These are phyloP conservation scores for Corylus heterophylla DNA, from an alignment of 306 rosid species.

Conservation along the genomic window DNA sequence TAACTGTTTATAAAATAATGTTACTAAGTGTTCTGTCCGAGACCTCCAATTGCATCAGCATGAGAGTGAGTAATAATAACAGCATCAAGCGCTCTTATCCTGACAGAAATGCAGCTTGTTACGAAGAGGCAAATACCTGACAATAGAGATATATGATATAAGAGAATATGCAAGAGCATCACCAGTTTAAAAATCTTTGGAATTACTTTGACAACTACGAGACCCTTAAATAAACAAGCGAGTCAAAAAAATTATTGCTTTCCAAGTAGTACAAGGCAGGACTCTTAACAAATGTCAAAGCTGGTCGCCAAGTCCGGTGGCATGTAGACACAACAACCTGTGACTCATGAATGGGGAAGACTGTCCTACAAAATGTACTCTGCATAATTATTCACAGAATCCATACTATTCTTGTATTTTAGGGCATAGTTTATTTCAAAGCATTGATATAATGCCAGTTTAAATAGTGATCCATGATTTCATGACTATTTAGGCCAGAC, in stretches of 20 bases:
- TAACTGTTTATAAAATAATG: constrained; percentile 29
- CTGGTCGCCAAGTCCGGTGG: background rate
- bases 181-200: constrained; percentile 1
- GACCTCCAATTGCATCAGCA: constrained; percentile 99
- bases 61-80: constrained; percentile 95
- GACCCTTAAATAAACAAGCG: background rate
- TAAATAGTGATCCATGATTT: background rate
- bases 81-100: constrained; percentile 95
- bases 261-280: constrained; percentile 5
- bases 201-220: background rate
- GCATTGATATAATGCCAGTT: background rate
- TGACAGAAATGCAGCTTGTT: constrained; percentile 69
- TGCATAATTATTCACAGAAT: background rate
- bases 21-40: constrained; percentile 44
- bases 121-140: constrained; percentile 29
- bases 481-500: background rate
- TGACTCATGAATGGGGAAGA: background rate
- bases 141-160: constrained; percentile 27
- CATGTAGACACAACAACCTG: background rate
- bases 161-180: constrained; percentile 24
- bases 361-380: background rate
- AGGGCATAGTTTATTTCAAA: background rate
- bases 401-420: background rate
- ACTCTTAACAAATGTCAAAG: background rate
- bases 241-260: background rate